A percentile compares a stretch with the other conserved stretches of the same genome.
Conservation (phyloP, 2,329 filamentous ascomycete species). For the Trichophyton schoenleinii region DNA sequence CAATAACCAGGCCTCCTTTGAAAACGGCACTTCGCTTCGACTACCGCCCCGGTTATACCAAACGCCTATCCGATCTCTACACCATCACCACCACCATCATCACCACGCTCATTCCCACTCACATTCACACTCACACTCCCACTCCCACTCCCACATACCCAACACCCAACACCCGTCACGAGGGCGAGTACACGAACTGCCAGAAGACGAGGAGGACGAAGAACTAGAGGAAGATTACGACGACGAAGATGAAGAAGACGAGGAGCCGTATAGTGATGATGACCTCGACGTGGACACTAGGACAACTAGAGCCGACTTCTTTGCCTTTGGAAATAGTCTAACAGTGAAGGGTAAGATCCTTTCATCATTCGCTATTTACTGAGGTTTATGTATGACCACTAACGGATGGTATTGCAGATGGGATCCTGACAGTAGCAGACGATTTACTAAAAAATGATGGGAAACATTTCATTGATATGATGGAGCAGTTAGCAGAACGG, state of each 20-base stretch:
- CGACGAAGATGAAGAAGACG: slow-evolving; percentile 57
- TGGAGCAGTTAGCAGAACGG: slow-evolving; percentile 96
- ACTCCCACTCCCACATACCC: slow-evolving; percentile 31
- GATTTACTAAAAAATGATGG: slow-evolving; percentile 97
- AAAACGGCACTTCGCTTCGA: slow-evolving; percentile 52
- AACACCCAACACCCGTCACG: slow-evolving; percentile 54
- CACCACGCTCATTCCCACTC: too few species aligned
- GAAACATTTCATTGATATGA: slow-evolving; percentile 99
- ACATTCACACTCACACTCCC: too few species aligned
- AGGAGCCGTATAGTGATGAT: slow-evolving; percentile 54
- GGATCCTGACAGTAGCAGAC: slow-evolving; percentile 96
- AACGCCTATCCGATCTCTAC: slow-evolving; percentile 43
- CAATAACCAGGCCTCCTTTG: slow-evolving; percentile 50
- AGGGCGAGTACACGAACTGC: slow-evolving; percentile 53
- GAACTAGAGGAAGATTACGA: slow-evolving; percentile 39
- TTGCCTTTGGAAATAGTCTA: slow-evolving; percentile 93
- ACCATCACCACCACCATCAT: slow-evolving; percentile 37
- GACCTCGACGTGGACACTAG: slow-evolving; percentile 51
- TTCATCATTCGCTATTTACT: neutral
- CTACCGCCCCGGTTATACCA: slow-evolving; percentile 51
- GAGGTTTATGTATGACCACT: neutral
- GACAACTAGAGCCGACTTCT: slow-evolving; percentile 64
- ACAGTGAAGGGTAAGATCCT: slow-evolving; percentile 66
- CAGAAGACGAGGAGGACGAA: slow-evolving; percentile 41
- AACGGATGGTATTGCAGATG: slow-evolving; percentile 43